Base-by-base conservation (phyloP, 2,329 filamentous ascomycete species). In the Neobulgaria alba region DNA sequence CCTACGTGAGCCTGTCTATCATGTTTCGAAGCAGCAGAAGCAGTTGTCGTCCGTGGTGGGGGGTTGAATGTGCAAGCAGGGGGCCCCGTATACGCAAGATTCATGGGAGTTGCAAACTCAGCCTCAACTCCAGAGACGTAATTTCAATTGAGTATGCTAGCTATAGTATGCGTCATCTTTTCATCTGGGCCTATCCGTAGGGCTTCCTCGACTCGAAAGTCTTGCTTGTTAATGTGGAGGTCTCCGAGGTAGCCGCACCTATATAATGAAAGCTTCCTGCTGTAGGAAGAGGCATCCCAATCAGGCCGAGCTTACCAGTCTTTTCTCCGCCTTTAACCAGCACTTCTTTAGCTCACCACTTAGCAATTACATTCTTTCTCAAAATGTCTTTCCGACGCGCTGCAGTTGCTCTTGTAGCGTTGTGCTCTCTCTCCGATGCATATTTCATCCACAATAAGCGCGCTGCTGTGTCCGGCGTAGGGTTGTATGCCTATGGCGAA, bases 401-500 rank as follows among this genome's bases (percentile, higher is more conserved):
- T 26, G 23, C 23, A 7, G 23, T 12, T 7, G 7, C 23, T 26
- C 12, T 7, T 12, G 7, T 26, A 26, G 23, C 23, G 7, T 26
- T 26, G 23, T 12, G 7, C 23, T 26, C 23, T 12, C 12, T 26
- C 12, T 26, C 23, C 7, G 12, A 12, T 26, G 23, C 23, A 7
- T 7, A 7, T 26, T 26, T 12, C 7, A 7, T 26, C 23, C 7
- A 26, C 7, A 7, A 26, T 26, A 45, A 40, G 33, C 33, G 36
- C 15, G 32, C 15, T 33, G 32, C 33, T n/a, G 18, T 36, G 26
- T 33, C 32, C 4, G 33, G 39, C 19, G 20, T 43, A 10, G 46
- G 38, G 18, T 49, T 62, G 10, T 62, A 57, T 43, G 57, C 52
- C 9, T 62, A 63, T 42, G 55, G 58, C 10, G 50, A 30, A 2